Evolutionary conservation across 2,329 filamentous ascomycete genomes (phyloP), one percentile per base, ranked within the genome.

Genomic region (Colletotrichum gigasporum): DNA sequence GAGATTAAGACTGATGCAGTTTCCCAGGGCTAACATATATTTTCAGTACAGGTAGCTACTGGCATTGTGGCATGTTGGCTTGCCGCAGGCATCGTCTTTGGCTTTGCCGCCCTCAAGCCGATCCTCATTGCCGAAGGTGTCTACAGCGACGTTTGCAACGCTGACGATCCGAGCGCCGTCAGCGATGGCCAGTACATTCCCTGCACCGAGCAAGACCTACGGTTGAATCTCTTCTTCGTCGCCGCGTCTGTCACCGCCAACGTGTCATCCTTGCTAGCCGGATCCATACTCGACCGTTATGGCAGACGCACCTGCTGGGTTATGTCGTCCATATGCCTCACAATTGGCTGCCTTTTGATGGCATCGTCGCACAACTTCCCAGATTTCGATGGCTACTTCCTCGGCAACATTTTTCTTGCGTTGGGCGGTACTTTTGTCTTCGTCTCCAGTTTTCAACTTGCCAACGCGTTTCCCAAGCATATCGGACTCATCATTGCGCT

Each of bases 151-250:
- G 76, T 83, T 30, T 96, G 92, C 71, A 65, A 73, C 48, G 73
- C 72, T 30, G 26, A 65, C 7, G 71, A 68, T 18, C 66, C 70
- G 7, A 11, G n/a, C 11, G 51, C 4, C 39, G 48, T 11, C 34
- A 60, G 10, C 48, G 70, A 5, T 63, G 71, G 24, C 35, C 69
- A 71, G 4, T 69, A 81, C 34, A 78, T 59, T 3, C 60, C 75
- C 18, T 86, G 76, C 73, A 76, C 81, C 65, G 86, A 87, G 71
- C 64, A 66, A 34, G 64, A 66, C 7, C 85, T 89, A 48, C 83
- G 83, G 60, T 84, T 97, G 56, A 97, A 97, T 75, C 81, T 97
- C 68, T 96, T 97, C 91, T 97, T 97, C 82, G 96, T 93, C 9
- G 86, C 93, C 39, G 94, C 94, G 9, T 94, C 93, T 11, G 93